Base-by-base conservation (phyloP, 2,329 filamentous ascomycete species). In the Fusarium sp. region DNA sequence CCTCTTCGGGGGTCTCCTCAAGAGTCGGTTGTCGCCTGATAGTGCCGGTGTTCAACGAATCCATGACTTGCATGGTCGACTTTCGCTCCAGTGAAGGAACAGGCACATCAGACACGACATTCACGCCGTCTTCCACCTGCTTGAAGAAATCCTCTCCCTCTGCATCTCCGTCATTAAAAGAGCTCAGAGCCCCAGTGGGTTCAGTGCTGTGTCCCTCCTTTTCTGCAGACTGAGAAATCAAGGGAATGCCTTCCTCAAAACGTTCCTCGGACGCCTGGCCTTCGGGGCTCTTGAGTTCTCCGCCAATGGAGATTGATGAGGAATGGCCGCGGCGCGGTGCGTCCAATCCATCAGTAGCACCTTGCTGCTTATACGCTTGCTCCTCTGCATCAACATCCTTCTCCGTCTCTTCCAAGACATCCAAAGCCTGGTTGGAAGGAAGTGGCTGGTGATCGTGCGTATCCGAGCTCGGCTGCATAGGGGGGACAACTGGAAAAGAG, bases 231-330 rank as follows among this genome's bases (percentile, higher is more conserved):
- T 81, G 77, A 18, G 83, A 81, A 72, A 88, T 87, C 64, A 93
- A 78, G 1, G 90, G 90, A 4, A 93, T 64, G 0, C 90, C 90
- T 79, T 93, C 91, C 62, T 91, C 90, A 68, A 85, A 93, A 46
- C 90, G 86, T 23, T 86, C 85, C 25, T 90, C 86, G 1, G 81
- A 79, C 20, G 80, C 80, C 36, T 84, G 80, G 34, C 81, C 81
- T 11, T 81, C 78, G 1, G 76, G 67, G 42, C 78, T 81, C 20
- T 79, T 75, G 1, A 83, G 65, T 18, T 84, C 81, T 13, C 83
- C 81, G 8, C 83, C 83, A 49, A 84, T 76, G 8, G 78, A 81
- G 44, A 81, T 78, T 7, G 78, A 79, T 10, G 74, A 62, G 3
- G 67, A 69, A 57, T 74, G 74, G 31, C 65, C 74, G 67, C 59